A percentile compares a stretch with the other conserved stretches of the same genome.
Conservation (phyloP, 176 grass and related monocot genomes). For the Chrysopogon serrulatus region DNA sequence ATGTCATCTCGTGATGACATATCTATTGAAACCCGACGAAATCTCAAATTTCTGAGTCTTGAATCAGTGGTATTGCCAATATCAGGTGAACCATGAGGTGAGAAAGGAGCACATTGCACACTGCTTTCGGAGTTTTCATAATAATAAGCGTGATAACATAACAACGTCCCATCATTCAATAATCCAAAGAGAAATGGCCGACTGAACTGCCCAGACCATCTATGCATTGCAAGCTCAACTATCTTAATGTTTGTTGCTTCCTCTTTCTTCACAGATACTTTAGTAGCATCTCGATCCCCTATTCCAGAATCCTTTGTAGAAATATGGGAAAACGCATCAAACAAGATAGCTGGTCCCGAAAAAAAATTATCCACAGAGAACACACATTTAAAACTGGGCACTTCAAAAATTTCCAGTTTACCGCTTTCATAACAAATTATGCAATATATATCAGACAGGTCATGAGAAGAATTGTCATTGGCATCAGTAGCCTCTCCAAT, state of each 20-base stretch:
- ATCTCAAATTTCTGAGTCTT: constrained; percentile 80
- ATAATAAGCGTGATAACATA: constrained; percentile 83
- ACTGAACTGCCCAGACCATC: constrained; percentile 76
- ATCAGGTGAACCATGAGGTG: constrained; percentile 43
- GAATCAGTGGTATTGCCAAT: constrained; percentile 35
- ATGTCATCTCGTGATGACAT: constrained; percentile 59
- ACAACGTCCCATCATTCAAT: constrained; percentile 86
- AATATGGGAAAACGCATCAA: constrained; percentile 41
- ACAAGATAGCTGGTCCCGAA: constrained; percentile 54
- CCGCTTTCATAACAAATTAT: constrained; percentile 82
- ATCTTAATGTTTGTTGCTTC: constrained; percentile 41
- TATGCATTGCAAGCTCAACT: constrained; percentile 92
- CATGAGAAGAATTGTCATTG: constrained; percentile 53
- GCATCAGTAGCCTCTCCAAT: constrained; percentile 54
- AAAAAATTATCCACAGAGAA: constrained; percentile 75
- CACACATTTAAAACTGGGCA: constrained; percentile 77
- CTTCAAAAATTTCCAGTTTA: constrained; percentile 88
- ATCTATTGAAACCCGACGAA: constrained; percentile 66
- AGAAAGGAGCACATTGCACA: constrained; percentile 22
- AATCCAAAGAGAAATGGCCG: constrained; percentile 82
- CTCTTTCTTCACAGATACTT: constrained; percentile 63
- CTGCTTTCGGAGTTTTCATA: constrained; percentile 54
- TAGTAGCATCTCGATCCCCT: constrained; percentile 20
- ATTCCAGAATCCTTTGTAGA: neutral
- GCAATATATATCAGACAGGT: constrained; percentile 84